A percentile compares a stretch with the other conserved stretches of the same genome.
Conservation (phyloP, 2,329 filamentous ascomycete genomes). For the Aspergillus phoenicis region DNA sequence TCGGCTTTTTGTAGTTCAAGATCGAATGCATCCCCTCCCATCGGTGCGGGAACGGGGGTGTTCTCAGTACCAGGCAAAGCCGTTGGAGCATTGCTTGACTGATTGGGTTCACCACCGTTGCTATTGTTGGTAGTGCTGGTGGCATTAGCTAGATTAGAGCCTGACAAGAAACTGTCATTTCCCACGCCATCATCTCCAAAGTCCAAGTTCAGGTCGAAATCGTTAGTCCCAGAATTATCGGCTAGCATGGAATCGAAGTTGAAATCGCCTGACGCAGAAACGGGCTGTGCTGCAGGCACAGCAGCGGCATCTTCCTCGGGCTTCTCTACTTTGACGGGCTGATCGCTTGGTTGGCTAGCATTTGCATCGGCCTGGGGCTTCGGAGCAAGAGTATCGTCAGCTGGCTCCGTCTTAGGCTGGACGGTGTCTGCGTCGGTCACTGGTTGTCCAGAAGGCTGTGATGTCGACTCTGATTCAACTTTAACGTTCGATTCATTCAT, state of each 20-base stretch:
- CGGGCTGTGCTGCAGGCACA: constrained; percentile 25
- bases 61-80: constrained; percentile 36
- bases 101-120: constrained; percentile 19
- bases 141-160: constrained; percentile 32
- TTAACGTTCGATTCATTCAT: constrained; percentile 31
- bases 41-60: constrained; percentile 32
- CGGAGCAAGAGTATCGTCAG: constrained; percentile 14
- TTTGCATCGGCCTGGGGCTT: constrained; percentile 20
- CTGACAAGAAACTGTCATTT: constrained; percentile 42
- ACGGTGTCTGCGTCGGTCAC: constrained; percentile 23
- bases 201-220: constrained; percentile 44
- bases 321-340: constrained; percentile 29
- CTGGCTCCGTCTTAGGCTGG: constrained; percentile 19
- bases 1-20: constrained; percentile 38
- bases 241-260: constrained; percentile 47
- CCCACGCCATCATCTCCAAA: constrained; percentile 43
- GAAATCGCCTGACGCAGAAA: constrained; percentile 34
- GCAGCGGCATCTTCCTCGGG: constrained; percentile 18
- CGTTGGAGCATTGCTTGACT: constrained; percentile 26
- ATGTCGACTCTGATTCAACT: constrained; percentile 18
- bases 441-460: constrained; percentile 22
- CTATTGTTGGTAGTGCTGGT: constrained; percentile 20
- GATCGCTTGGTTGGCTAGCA: constrained; percentile 17
- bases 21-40: constrained; percentile 41
- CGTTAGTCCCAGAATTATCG: constrained; percentile 34